Base-by-base conservation (phyloP, 768 basidiomycete species). In the Amanita rimosa region DNA sequence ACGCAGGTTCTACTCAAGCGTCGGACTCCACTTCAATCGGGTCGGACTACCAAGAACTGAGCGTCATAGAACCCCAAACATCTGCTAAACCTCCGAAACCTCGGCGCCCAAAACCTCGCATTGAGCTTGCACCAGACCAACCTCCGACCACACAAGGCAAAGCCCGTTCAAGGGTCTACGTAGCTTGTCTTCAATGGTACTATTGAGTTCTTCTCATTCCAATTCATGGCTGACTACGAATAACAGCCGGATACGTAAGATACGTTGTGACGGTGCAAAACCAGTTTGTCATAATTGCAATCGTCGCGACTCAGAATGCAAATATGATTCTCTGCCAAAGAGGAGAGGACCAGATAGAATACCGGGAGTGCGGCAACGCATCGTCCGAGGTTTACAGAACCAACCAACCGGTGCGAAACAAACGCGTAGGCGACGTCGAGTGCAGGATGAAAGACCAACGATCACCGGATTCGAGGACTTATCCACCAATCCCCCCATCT, bases 91-190 rank as follows among this genome's bases (percentile, higher is more conserved):
- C 13, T 41, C 11, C 29, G 37, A 81, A 77, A 52, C 19, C 67
- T 13, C 70, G 77, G 38, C 72, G 75, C 42, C 71, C 74, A 57
- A 78, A 80, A 54, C 71, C 74, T 24, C 76, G 62, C 37, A 82
- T 88, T 44, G 79, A 78, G 40, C 75, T 88, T 29, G 80, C 85
- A 2, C 71, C 81, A 3, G 81, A 83, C 58, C 86, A 89, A 56
- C 86, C 86, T 2, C 78, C 83, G 38, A 89, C 86, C 0, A 83
- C 84, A 0, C 83, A 88, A 60, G 86, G 86, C n/a, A 86, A 76
- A 55, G 80, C 76, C 17, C 73, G 86, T 16, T 74, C 77, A 16
- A 74, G 86, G 29, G 86, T 88, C 19, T 90, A 78, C 54, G 81
- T 88, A 34, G 87, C 86, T 19, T 90, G 86, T 61, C 22, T 82